Percentiles rank a stretch among this genome's conserved stretches.
phyloP scores from a whole-genome alignment of 2,329 filamentous ascomycete species.

The Botrytis elliptica region DNA sequence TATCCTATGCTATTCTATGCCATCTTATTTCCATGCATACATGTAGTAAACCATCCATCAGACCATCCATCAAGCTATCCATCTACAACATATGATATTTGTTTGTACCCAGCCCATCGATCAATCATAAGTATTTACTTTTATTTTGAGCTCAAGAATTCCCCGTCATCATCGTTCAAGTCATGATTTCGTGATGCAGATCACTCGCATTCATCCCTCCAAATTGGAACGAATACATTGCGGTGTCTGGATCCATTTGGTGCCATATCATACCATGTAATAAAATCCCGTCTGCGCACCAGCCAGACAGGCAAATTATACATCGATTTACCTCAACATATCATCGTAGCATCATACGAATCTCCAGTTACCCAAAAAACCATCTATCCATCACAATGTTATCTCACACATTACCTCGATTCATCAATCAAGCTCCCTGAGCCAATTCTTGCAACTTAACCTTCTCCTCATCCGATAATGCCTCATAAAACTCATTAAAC shows the following conservation, averaged over 20 bases:
- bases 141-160: neutral
- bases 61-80: neutral
- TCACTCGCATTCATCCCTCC: neutral
- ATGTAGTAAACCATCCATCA: neutral
- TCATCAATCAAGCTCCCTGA: slow-evolving; percentile 22
- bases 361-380: neutral
- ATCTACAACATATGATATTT: neutral
- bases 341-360: neutral
- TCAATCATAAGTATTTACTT: neutral
- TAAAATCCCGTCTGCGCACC: neutral
- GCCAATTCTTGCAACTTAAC: slow-evolving; percentile 47
- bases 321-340: neutral
- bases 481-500: slow-evolving; percentile 41
- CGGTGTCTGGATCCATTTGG: neutral
- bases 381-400: neutral
- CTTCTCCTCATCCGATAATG: slow-evolving; percentile 45
- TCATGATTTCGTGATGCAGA: neutral
- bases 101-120: neutral
- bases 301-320: neutral
- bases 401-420: neutral
- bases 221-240: neutral
- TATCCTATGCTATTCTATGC: neutral
- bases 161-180: neutral
- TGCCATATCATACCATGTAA: neutral
- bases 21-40: neutral